Conservation (phyloP, 2,329 filamentous ascomycete genomes). For the Aureobasidium sp. region DNA sequence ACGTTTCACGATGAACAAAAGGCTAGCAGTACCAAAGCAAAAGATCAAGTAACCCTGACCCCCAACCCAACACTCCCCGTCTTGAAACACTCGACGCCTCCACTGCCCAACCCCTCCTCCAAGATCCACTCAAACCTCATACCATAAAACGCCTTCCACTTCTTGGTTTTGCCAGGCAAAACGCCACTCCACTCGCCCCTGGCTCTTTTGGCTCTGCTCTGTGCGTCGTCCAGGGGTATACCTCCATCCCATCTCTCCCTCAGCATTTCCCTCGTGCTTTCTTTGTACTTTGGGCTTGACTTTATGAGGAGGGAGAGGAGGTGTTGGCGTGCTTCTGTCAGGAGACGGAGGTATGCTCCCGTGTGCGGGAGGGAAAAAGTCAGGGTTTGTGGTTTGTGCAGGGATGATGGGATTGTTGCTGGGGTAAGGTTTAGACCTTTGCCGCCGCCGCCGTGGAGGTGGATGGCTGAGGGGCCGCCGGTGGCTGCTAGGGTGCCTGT, state of each 20-base stretch:
- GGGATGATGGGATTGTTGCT: no score
- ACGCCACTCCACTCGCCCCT: constrained; percentile 53
- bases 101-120: constrained; percentile 62
- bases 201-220: constrained; percentile 43
- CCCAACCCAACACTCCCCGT: constrained; percentile 66
- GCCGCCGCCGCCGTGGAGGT: constrained; percentile 54
- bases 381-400: constrained; percentile 23
- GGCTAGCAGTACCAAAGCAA: no score
- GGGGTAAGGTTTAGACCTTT: constrained; percentile 19
- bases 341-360: constrained; percentile 60
- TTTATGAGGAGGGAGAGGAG: constrained; percentile 53
- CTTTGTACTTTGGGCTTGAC: constrained; percentile 49
- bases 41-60: constrained; percentile 34
- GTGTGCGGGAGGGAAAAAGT: constrained; percentile 60
- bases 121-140: constrained; percentile 65
- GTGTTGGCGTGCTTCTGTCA: constrained; percentile 55
- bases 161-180: constrained; percentile 55
- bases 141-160: constrained; percentile 66
- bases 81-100: constrained; percentile 66
- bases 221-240: constrained; percentile 40
- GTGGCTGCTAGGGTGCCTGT: constrained; percentile 64
- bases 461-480: constrained; percentile 59
- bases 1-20: no score
- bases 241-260: constrained; percentile 67
- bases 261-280: constrained; percentile 56